Percentiles rank a stretch among this genome's conserved stretches.
phyloP scores from a whole-genome alignment of 768 basidiomycete genomes.

The Omphalotus guepiniiformis region DNA sequence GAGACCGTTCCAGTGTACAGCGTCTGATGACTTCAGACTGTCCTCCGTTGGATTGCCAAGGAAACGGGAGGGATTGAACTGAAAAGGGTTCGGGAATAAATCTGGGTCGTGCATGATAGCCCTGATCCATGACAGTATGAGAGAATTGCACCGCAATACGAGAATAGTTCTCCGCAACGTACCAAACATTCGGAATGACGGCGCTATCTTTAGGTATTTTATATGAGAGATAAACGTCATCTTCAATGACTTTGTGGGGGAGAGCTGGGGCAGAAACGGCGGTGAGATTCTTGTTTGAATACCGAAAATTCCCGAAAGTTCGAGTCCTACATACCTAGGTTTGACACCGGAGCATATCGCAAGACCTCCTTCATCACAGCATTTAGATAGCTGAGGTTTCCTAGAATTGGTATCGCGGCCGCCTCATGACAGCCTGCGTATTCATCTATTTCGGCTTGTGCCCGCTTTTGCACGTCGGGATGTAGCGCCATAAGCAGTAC shows the following conservation, averaged over 20 bases:
- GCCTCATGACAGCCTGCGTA: slow-evolving; percentile 25
- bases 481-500: slow-evolving; percentile 45
- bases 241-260: slow-evolving; percentile 36
- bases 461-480: slow-evolving; percentile 35
- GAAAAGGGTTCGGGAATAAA: slow-evolving; percentile 35
- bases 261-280: slow-evolving; percentile 24
- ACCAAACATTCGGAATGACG: slow-evolving; percentile 46
- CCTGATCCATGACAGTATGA: slow-evolving; percentile 24
- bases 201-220: slow-evolving; percentile 42
- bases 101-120: slow-evolving; percentile 38
- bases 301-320: too few species aligned
- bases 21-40: neutral
- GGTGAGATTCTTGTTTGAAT: neutral
- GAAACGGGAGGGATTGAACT: slow-evolving; percentile 36
- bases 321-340: slow-evolving; percentile 29
- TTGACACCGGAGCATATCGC: slow-evolving; percentile 36
- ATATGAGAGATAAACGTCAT: slow-evolving; percentile 43
- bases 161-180: slow-evolving; percentile 1
- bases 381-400: slow-evolving; percentile 25
- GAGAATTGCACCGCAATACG: neutral
- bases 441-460: slow-evolving; percentile 39
- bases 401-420: slow-evolving; percentile 29
- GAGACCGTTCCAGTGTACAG: slow-evolving; percentile 11
- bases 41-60: slow-evolving; percentile 3
- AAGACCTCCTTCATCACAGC: slow-evolving; percentile 38